Conservation (phyloP, 495 filamentous ascomycete species). For the Xylaria curta region DNA sequence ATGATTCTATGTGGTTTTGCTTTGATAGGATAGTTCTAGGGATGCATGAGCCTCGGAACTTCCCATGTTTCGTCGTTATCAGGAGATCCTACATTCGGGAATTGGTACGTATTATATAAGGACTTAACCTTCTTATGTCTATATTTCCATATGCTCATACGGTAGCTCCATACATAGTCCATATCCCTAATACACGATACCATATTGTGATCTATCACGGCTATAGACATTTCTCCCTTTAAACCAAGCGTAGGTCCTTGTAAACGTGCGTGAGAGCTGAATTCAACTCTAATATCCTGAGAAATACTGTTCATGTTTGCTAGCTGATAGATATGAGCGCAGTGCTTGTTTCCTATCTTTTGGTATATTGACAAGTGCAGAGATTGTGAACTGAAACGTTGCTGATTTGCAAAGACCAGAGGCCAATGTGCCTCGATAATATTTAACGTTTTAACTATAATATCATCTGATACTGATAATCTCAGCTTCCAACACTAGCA, state of each 20-base stretch:
- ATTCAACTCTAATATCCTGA: background rate
- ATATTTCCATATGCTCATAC: slow-evolving; percentile 3
- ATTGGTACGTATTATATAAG: background rate
- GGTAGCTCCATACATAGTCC: background rate
- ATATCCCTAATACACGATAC: background rate
- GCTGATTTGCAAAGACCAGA: background rate
- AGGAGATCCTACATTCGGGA: background rate
- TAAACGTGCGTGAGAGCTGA: background rate
- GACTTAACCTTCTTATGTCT: background rate
- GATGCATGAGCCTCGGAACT: background rate
- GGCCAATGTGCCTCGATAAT: background rate
- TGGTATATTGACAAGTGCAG: background rate
- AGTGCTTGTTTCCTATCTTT: background rate
- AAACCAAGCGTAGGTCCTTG: background rate
- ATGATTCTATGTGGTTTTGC: background rate
- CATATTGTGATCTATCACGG: background rate
- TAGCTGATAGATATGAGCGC: background rate
- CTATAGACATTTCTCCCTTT: background rate
- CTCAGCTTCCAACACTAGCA: background rate
- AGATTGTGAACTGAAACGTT: background rate
- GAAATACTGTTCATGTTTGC: background rate
- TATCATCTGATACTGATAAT: background rate
- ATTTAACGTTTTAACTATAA: too few species aligned
- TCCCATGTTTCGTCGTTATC: background rate
- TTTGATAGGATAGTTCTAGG: background rate